Evolutionary conservation across 805 yeast species (phyloP).

Genomic region (Pichia californica): DNA sequence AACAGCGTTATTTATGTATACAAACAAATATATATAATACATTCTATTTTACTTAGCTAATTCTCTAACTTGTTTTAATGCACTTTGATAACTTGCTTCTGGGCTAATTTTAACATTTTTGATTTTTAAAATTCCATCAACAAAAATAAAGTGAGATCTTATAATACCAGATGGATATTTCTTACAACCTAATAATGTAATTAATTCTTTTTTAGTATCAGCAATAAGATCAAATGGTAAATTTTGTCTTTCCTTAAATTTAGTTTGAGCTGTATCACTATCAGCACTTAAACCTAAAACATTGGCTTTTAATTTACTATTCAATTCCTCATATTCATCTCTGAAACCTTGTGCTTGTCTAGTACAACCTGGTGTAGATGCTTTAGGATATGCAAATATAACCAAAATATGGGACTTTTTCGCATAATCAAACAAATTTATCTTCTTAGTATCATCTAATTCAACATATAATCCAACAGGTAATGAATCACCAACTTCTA

Average conservation of each 20-base stretch:
- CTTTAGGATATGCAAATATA: constrained; percentile 80
- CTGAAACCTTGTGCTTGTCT: constrained; percentile 89
- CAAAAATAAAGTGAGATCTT: constrained; percentile 90
- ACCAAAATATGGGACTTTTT: constrained; percentile 38
- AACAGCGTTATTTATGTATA: too few relatives aligned
- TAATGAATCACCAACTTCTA: constrained; percentile 14
- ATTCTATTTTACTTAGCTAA: constrained; percentile 20
- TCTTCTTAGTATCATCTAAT: constrained; percentile 47
- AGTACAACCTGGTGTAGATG: constrained; percentile 95
- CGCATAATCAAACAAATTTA: constrained; percentile 24
- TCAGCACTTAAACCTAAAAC: constrained; percentile 85
- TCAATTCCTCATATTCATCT: constrained; percentile 49
- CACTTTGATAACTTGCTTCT: constrained; percentile 52
- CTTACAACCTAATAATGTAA: constrained; percentile 75
- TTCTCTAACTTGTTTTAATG: constrained; percentile 48
- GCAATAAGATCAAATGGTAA: constrained; percentile 69
- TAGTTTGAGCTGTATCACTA: constrained; percentile 68
- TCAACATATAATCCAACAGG: constrained; percentile 7
- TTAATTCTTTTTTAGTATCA: constrained; percentile 66
- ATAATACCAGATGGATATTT: constrained; percentile 68
- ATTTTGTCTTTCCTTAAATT: constrained; percentile 64
- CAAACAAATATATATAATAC: neutral
- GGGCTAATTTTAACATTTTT: constrained; percentile 52
- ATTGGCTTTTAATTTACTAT: constrained; percentile 38
- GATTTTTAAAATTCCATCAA: constrained; percentile 60